phyloP scores from a whole-genome alignment of 176 grass and related monocot genomes.

The Calamus simplicifolius region DNA sequence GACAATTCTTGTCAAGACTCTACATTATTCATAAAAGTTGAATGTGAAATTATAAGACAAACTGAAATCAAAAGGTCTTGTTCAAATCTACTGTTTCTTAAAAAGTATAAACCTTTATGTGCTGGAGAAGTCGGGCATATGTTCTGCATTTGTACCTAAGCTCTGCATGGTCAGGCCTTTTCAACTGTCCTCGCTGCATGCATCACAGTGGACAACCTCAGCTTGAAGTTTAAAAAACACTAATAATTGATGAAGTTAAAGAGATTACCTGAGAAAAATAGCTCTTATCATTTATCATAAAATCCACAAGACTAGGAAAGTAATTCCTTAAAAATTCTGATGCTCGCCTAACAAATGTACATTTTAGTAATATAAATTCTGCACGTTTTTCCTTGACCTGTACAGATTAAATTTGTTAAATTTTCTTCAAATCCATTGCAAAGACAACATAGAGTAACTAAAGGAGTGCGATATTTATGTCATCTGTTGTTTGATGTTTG shows the following conservation, averaged over 20 bases:
- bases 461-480: neutral
- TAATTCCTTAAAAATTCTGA: slow-evolving; percentile 95
- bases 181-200: slow-evolving; percentile 67
- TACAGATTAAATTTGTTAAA: slow-evolving; percentile 24
- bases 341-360: slow-evolving; percentile 86
- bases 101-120: slow-evolving; percentile 61
- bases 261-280: slow-evolving; percentile 83
- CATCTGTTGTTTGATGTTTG: too few species aligned
- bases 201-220: neutral
- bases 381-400: slow-evolving; percentile 97
- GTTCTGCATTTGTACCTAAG: slow-evolving; percentile 87
- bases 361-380: slow-evolving; percentile 90
- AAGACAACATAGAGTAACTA: neutral
- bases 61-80: neutral
- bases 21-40: slow-evolving; percentile 7
- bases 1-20: slow-evolving; percentile 89
- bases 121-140: slow-evolving; percentile 78
- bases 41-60: neutral
- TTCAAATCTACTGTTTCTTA: neutral
- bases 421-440: slow-evolving; percentile 2
- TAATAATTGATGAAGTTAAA: slow-evolving; percentile 12
- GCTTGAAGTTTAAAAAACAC: neutral
- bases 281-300: slow-evolving; percentile 72
- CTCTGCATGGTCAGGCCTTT: slow-evolving; percentile 85
- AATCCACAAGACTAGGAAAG: slow-evolving; percentile 86